Conservation (phyloP, 1,284 basidiomycete species). For the Ganoderma boninense region DNA sequence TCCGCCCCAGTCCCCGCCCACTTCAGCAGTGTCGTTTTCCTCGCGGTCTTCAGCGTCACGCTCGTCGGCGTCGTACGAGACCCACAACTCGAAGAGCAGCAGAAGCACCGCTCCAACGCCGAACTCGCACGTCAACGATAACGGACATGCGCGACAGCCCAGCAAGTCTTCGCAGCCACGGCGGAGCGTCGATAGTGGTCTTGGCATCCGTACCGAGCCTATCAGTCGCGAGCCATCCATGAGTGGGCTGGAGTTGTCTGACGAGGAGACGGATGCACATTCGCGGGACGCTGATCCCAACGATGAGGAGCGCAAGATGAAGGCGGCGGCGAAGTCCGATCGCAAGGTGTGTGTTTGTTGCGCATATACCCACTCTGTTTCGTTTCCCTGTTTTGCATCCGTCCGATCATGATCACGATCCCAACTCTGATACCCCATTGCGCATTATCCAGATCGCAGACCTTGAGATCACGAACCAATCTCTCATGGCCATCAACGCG, state of each 20-base stretch:
- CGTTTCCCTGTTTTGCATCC: not conserved
- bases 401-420: not conserved
- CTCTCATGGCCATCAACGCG: conserved; percentile 79
- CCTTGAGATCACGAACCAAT: conserved; percentile 83
- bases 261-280: conserved; percentile 35
- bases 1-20: conserved; percentile 72
- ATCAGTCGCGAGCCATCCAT: conserved; percentile 31
- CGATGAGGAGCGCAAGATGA: conserved; percentile 61
- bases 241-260: conserved; percentile 29
- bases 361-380: conserved; percentile 8
- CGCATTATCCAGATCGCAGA: conserved; percentile 71
- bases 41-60: conserved; percentile 69
- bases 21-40: conserved; percentile 74
- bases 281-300: conserved; percentile 33
- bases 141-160: conserved; percentile 25
- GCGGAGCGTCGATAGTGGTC: conserved; percentile 34
- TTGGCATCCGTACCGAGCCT: conserved; percentile 31
- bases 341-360: conserved; percentile 65
- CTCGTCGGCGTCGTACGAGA: conserved; percentile 53
- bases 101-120: conserved; percentile 44
- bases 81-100: conserved; percentile 46
- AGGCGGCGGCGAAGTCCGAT: conserved; percentile 77
- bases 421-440: not conserved
- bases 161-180: conserved; percentile 27
- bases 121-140: conserved; percentile 38